phyloP scores from a whole-genome alignment of 106 monocot species.

The Hemerocallis citrina region DNA sequence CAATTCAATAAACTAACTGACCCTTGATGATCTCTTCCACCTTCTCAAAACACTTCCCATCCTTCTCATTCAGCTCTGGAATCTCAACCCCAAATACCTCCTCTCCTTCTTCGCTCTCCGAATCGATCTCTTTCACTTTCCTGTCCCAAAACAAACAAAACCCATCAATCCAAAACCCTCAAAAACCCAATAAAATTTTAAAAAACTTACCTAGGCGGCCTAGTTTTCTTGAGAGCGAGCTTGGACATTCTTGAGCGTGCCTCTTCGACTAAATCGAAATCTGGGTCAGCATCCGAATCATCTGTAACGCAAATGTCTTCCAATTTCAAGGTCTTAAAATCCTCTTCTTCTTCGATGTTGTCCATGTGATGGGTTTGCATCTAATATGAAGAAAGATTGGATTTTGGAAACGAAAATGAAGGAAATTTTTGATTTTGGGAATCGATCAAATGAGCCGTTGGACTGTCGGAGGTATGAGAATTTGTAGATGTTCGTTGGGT shows the following conservation, averaged over 20 bases:
- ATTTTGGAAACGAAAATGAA: too few relatives aligned
- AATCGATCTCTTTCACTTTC: background rate
- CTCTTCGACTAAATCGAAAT: conserved; percentile 40
- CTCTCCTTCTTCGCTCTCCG: conserved; percentile 17
- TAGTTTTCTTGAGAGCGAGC: conserved; percentile 37
- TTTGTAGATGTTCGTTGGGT: too few relatives aligned
- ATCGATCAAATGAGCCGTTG: too few relatives aligned
- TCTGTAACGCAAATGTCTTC: conserved; percentile 5
- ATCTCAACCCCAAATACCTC: conserved; percentile 11
- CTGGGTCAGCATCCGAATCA: conserved; percentile 52
- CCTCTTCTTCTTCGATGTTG: too few relatives aligned
- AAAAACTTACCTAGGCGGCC: too few relatives aligned
- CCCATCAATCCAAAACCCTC: background rate
- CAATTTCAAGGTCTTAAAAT: background rate
- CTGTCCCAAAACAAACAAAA: background rate
- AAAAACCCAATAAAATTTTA: background rate
- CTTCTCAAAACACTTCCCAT: conserved; percentile 36
- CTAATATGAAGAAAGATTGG: too few relatives aligned
- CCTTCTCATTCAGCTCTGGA: conserved; percentile 22
- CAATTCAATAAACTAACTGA: conserved; percentile 13
- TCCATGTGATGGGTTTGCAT: too few relatives aligned
- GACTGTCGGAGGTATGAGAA: too few relatives aligned
- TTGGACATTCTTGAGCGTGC: conserved; percentile 25
- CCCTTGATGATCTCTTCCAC: conserved; percentile 56
- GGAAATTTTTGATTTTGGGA: too few relatives aligned